Percentiles rank a stretch among this genome's conserved stretches.
Evolutionary conservation across 2,329 filamentous ascomycete species (phyloP).

Genomic region (Trichoderma sp.): DNA sequence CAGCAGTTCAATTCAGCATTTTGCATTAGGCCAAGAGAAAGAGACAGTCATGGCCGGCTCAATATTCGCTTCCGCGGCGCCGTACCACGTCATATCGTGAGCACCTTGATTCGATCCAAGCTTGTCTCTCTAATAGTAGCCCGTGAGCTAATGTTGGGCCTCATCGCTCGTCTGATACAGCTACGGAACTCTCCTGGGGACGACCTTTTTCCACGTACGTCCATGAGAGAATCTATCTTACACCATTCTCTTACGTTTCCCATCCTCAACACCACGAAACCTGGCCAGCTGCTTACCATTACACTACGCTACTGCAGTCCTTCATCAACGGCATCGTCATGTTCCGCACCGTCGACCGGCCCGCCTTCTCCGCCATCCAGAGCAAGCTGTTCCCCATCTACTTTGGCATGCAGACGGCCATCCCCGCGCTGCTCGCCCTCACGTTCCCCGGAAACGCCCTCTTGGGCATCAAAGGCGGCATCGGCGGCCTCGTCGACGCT

Average conservation of each 20-base stretch:
- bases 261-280: not conserved
- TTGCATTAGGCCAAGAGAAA: constrained; percentile 27
- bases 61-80: constrained; percentile 64
- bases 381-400: constrained; percentile 82
- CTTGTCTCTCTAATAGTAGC: not conserved
- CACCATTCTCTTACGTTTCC: not conserved
- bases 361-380: constrained; percentile 81
- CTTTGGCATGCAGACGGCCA: constrained; percentile 78
- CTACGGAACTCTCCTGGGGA: constrained; percentile 85
- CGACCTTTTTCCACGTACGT: constrained; percentile 77
- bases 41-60: constrained; percentile 48
- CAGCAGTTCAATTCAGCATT: not conserved
- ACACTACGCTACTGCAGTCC: constrained; percentile 51
- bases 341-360: constrained; percentile 74
- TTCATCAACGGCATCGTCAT: constrained; percentile 76
- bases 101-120: constrained; percentile 30
- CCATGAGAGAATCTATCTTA: not conserved
- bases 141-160: constrained; percentile 4
- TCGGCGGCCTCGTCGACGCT: constrained; percentile 60
- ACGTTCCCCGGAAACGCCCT: constrained; percentile 72
- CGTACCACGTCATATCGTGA: constrained; percentile 77
- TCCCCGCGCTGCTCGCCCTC: constrained; percentile 72
- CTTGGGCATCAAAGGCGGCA: constrained; percentile 50
- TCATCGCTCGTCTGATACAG: constrained; percentile 46
- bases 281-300: constrained; percentile 10